Percentiles rank a stretch among this genome's conserved stretches.
phyloP scores from a whole-genome alignment of 768 basidiomycete species.

The Cystobasidium onofrii region DNA sequence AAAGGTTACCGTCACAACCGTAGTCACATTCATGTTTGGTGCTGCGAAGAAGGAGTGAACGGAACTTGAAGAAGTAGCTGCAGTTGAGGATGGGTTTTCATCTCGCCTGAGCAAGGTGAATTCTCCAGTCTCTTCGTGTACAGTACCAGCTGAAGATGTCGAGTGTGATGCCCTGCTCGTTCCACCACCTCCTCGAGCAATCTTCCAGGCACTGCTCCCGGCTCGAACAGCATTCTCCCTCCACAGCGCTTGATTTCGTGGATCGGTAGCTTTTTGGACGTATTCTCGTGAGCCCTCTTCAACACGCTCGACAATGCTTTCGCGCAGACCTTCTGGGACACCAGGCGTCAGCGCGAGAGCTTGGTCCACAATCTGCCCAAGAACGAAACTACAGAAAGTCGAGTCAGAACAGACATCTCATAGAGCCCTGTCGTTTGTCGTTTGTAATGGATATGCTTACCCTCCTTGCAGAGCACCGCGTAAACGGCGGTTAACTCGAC shows the following conservation, averaged over 20 bases:
- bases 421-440: no score
- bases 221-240: not conserved
- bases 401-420: no score
- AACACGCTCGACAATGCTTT: constrained; percentile 9
- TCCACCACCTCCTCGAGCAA: constrained; percentile 9
- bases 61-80: not conserved
- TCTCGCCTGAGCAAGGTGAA: not conserved
- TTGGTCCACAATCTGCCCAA: constrained; percentile 7
- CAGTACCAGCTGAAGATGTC: not conserved
- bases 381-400: not conserved
- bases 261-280: constrained; percentile 4
- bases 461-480: constrained; percentile 17
- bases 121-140: constrained; percentile 1
- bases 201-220: not conserved
- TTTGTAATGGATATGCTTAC: no score
- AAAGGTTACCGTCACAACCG: constrained; percentile 9
- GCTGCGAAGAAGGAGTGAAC: constrained; percentile 12
- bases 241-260: not conserved
- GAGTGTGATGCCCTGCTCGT: constrained; percentile 7
- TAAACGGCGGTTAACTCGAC: not conserved
- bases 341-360: constrained; percentile 7
- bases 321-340: not conserved
- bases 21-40: not conserved
- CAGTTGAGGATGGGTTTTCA: not conserved
- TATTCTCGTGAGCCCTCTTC: constrained; percentile 16